Evolutionary conservation across 176 grass and related monocot genomes (phyloP), one percentile per base, ranked within the genome.

Genomic region (Phoenix roebelenii): DNA sequence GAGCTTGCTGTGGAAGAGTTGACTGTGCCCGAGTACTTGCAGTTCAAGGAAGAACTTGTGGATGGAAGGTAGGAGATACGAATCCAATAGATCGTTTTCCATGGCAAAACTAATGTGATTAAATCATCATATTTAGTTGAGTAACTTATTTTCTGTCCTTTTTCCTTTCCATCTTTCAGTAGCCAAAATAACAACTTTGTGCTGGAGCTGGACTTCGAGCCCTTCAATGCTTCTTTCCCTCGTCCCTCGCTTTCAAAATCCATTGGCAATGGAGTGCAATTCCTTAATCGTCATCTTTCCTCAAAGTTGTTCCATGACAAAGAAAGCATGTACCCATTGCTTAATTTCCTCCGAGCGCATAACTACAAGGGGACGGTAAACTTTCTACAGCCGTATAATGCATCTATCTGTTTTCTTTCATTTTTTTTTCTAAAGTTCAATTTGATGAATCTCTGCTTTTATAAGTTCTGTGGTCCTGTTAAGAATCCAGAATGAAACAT

Each of bases 231-330:
- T 50, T 88, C 93, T 22, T 98, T 98, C 54, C 93, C 93, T 15
- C 88, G 85, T 25, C 93, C 93, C 25, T 92, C 93, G 59, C 83
- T 92, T 63, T 92, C 87, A 35, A 98, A 98, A 78, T 98, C 87
- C 65, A 98, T 98, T 5, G 93, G 93, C 59, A 98, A 98, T 16
- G 93, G 93, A 58, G 93, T 98, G 59, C 84, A 98, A 56, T 98
- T 98, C 64, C 84, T 98, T 72, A 98, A 98, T 14, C 84, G 93
- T 16, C 93, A 98, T 73, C 76, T 98, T 26, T 98, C 93, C 50
- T 98, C 93, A 62, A 98, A 98, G 83, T 71, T 98, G 81, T 98
- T 98, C 74, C 87, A 92, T 76, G 93, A 98, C 73, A 98, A 98
- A 81, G 93, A 98, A 65, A 88, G 82, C 55, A 72, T 98, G 57